Conservation (phyloP, 352 stramenopile species). For the Phytophthora constricta region DNA sequence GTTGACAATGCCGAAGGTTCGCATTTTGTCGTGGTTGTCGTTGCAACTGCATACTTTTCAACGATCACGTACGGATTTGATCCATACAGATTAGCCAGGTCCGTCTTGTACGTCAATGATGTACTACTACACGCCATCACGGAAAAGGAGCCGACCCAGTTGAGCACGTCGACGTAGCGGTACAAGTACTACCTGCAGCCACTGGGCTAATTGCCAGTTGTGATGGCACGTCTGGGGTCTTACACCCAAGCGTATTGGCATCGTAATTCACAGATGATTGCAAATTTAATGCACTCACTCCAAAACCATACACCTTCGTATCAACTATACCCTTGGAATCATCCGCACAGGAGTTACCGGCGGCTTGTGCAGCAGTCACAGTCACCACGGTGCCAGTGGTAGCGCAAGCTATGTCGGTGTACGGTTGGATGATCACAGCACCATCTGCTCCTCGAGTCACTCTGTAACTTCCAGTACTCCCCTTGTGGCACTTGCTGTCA, state of each 20-base stretch:
- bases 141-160: background rate
- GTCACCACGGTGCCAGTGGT: no score
- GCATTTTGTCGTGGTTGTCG: background rate
- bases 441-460: background rate
- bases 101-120: background rate
- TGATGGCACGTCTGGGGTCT: background rate
- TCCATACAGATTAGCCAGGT: background rate
- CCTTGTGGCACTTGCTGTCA: background rate
- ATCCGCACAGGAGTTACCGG: background rate
- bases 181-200: background rate
- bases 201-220: background rate
- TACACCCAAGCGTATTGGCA: background rate
- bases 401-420: background rate
- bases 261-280: background rate
- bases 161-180: background rate
- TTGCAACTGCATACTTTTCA: background rate
- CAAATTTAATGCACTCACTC: background rate
- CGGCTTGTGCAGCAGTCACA: constrained; percentile 2
- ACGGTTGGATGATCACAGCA: background rate
- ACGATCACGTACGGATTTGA: background rate
- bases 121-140: no score
- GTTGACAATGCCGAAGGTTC: background rate
- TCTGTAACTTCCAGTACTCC: background rate
- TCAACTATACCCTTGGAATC: background rate
- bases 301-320: constrained; percentile 2